Evolutionary conservation across 2,329 filamentous ascomycete genomes (phyloP).

Genomic region (Diaporthe sp.): DNA sequence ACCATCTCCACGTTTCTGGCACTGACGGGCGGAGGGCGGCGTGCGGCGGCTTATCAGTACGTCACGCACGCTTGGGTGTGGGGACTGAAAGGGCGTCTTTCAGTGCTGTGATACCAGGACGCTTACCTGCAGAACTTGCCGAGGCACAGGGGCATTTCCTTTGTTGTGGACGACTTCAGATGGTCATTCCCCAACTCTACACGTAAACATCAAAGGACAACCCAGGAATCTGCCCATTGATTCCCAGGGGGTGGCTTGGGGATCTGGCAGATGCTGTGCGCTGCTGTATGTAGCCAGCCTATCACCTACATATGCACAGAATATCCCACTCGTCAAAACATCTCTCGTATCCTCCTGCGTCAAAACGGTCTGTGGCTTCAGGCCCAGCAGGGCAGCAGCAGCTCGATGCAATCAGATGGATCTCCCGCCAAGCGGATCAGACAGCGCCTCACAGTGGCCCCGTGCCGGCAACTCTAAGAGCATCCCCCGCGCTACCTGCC

Average conservation of each 20-base stretch:
- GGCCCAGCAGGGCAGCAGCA: neutral
- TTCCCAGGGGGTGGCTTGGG: neutral
- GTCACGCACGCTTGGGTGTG: constrained; percentile 18
- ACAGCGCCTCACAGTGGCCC: constrained; percentile 35
- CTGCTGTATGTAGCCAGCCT: neutral
- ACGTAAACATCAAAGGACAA: neutral
- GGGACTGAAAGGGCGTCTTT: neutral
- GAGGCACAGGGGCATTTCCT: constrained; percentile 9
- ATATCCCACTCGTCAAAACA: neutral
- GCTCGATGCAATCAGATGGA: constrained; percentile 13
- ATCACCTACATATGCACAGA: neutral
- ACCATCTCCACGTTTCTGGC: neutral
- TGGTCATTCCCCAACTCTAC: neutral
- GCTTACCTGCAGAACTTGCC: constrained; percentile 3
- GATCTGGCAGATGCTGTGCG: neutral
- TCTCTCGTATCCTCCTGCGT: neutral
- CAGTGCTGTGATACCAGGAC: constrained; percentile 3
- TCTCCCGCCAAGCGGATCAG: constrained; percentile 26
- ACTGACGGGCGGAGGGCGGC: neutral
- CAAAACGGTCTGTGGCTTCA: neutral
- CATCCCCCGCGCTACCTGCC: constrained; percentile 1
- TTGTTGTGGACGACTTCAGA: neutral
- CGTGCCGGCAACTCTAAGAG: constrained; percentile 39
- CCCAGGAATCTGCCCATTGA: neutral
- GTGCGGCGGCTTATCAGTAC: constrained; percentile 33